Evolutionary conservation across 75 land plant genomes (phyloP).

Genomic region (Selaginella tamariscina): DNA sequence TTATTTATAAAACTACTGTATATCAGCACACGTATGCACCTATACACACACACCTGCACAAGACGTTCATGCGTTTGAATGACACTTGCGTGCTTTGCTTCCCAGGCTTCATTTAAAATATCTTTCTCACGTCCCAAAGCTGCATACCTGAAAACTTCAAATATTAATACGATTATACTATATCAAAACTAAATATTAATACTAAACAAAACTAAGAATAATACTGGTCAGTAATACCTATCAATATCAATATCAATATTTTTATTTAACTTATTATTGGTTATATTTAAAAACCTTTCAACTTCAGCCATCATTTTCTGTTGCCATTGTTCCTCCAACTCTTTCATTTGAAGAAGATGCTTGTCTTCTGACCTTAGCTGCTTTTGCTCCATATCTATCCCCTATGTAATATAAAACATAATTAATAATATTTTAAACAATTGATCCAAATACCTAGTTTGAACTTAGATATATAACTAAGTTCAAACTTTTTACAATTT

Average conservation of each 20-base stretch:
- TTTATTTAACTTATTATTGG: too few relatives aligned
- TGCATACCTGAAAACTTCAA: slow-evolving; percentile 26
- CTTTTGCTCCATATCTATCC: slow-evolving; percentile 29
- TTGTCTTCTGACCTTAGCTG: slow-evolving; percentile 18
- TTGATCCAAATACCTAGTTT: too few relatives aligned
- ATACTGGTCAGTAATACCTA: too few relatives aligned
- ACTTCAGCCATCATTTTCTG: slow-evolving; percentile 31
- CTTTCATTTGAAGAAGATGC: slow-evolving; percentile 20
- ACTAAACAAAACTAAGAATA: neutral
- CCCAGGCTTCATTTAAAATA: slow-evolving; percentile 21
- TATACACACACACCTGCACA: slow-evolving; percentile 11
- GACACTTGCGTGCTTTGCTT: slow-evolving; percentile 18
- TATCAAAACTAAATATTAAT: neutral
- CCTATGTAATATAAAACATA: slow-evolving; percentile 15
- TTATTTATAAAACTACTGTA: neutral
- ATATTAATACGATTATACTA: too few relatives aligned
- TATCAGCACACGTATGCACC: neutral
- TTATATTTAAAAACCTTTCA: slow-evolving; percentile 17
- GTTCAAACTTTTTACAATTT: too few relatives aligned
- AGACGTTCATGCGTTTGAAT: slow-evolving; percentile 21
- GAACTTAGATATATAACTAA: too few relatives aligned
- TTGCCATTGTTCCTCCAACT: slow-evolving; percentile 28
- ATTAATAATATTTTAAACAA: too few relatives aligned
- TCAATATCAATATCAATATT: too few relatives aligned
- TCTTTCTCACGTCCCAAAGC: slow-evolving; percentile 23